Percentiles rank a stretch among this genome's conserved stretches.
phyloP scores from a whole-genome alignment of 2,329 filamentous ascomycete genomes.

The Alternaria arborescens region DNA sequence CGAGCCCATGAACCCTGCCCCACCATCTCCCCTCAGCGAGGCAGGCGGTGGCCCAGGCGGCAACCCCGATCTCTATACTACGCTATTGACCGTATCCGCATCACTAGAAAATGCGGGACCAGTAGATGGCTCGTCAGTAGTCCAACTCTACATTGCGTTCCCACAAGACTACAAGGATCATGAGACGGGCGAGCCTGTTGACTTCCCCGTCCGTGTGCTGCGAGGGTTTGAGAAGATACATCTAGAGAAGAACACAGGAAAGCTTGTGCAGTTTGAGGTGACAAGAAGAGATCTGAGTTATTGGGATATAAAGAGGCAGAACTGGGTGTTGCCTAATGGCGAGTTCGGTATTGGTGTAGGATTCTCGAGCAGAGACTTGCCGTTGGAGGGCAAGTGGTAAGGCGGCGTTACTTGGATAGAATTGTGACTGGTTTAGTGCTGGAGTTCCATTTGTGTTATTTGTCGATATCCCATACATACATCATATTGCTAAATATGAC shows the following conservation, averaged over 20 bases:
- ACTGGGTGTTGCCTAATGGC: conserved; percentile 52
- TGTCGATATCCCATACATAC: not conserved
- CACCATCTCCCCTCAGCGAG: conserved; percentile 64
- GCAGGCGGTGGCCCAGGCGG: conserved; percentile 75
- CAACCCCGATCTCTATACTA: conserved; percentile 71
- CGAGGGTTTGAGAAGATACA: conserved; percentile 56
- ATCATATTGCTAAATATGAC: not conserved
- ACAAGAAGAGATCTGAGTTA: conserved; percentile 54
- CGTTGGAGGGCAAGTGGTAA: conserved; percentile 43
- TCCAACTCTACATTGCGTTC: conserved; percentile 65
- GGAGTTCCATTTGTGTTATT: not conserved
- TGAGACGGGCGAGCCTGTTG: conserved; percentile 58
- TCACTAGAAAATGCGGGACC: conserved; percentile 70
- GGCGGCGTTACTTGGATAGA: conserved; percentile 4
- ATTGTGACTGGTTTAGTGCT: not conserved
- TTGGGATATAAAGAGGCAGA: conserved; percentile 52
- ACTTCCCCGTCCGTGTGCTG: conserved; percentile 62
- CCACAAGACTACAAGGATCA: conserved; percentile 55
- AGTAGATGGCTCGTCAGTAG: conserved; percentile 61
- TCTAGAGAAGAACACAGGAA: conserved; percentile 34
- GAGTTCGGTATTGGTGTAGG: conserved; percentile 43
- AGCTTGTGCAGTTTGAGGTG: conserved; percentile 48
- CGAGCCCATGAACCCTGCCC: conserved; percentile 61
- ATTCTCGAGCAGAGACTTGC: conserved; percentile 47
- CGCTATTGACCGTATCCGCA: conserved; percentile 61